phyloP scores from a whole-genome alignment of 345 rosid genomes.

The Eucalyptus curtisii region DNA sequence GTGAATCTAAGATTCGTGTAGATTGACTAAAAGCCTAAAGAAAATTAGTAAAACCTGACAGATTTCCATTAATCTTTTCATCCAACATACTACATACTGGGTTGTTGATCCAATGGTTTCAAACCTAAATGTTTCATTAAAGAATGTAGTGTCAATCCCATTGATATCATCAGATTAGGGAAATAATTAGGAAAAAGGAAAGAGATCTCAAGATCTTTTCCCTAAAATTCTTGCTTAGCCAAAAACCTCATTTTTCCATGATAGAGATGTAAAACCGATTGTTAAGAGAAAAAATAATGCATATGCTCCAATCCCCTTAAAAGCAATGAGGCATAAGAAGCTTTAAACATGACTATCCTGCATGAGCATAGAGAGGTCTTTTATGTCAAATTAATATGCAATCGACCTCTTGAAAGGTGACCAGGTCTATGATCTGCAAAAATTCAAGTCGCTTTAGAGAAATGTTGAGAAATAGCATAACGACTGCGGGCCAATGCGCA shows the following conservation, averaged over 20 bases:
- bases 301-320: background rate
- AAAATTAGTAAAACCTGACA: background rate
- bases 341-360: background rate
- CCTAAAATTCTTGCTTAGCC: background rate
- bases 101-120: background rate
- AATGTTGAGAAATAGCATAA: background rate
- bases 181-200: background rate
- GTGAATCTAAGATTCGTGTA: background rate
- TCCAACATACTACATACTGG: background rate
- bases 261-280: background rate
- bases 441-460: background rate
- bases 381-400: background rate
- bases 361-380: background rate
- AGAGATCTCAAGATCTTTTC: background rate
- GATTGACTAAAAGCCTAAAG: background rate
- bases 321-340: background rate
- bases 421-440: background rate
- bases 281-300: background rate
- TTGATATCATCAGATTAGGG: background rate
- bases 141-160: background rate
- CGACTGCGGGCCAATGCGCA: background rate
- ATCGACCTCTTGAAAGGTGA: background rate
- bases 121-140: background rate
- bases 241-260: background rate
- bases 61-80: background rate